phyloP scores from a whole-genome alignment of 1,284 basidiomycete species.

The Fomitiporia mediterranea region DNA sequence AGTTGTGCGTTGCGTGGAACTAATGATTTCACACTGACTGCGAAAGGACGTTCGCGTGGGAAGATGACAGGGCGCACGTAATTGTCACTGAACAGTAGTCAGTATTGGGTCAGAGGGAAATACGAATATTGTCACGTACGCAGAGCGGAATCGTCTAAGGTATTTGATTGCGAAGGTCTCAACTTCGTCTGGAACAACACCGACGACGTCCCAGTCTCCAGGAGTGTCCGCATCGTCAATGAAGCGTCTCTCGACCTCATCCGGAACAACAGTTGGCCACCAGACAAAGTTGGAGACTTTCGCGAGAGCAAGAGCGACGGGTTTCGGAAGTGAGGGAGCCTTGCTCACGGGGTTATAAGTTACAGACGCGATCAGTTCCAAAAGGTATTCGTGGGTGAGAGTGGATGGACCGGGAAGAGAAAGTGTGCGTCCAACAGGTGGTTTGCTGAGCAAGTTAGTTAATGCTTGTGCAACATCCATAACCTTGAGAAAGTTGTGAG shows the following conservation, averaged over 20 bases:
- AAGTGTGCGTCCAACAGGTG: constrained; percentile 63
- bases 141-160: constrained; percentile 83
- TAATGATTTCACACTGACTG: neutral
- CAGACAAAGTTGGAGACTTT: constrained; percentile 71
- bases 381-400: constrained; percentile 81
- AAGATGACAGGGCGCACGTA: constrained; percentile 24
- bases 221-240: constrained; percentile 73
- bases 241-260: constrained; percentile 87
- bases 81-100: constrained; percentile 22
- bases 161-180: constrained; percentile 91
- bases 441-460: constrained; percentile 68
- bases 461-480: constrained; percentile 93
- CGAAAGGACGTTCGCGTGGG: constrained; percentile 17
- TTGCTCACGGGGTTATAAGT: constrained; percentile 70
- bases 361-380: constrained; percentile 77
- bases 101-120: constrained; percentile 13
- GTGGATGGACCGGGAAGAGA: constrained; percentile 87
- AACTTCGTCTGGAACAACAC: constrained; percentile 75
- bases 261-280: constrained; percentile 92
- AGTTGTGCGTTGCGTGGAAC: neutral
- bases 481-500: constrained; percentile 44
- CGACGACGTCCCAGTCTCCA: constrained; percentile 62
- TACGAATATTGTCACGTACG: constrained; percentile 34
- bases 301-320: constrained; percentile 63
- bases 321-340: constrained; percentile 76